These are phyloP conservation scores for Pythium myriotylum DNA, from an alignment of 352 stramenopile species.

Conservation along the genomic window DNA sequence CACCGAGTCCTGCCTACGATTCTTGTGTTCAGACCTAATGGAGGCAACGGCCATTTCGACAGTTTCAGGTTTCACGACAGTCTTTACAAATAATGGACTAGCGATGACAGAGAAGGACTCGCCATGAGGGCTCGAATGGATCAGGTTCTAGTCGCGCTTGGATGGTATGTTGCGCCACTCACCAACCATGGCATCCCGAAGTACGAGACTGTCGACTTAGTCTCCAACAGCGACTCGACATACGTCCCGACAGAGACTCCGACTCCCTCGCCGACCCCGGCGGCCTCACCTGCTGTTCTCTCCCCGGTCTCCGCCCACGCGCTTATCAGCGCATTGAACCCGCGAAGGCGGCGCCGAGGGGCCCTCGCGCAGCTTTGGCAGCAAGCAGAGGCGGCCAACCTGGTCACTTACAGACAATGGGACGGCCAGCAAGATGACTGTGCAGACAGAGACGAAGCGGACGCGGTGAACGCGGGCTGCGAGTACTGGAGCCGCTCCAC, in stretches of 20 bases:
- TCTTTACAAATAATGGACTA: background rate
- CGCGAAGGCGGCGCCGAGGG: background rate
- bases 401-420: background rate
- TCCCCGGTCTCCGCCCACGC: background rate
- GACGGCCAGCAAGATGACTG: too few species aligned
- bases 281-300: background rate
- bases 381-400: background rate
- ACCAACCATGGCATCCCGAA: background rate
- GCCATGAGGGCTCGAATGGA: background rate
- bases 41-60: constrained; percentile 3
- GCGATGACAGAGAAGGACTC: background rate
- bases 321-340: background rate
- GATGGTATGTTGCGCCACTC: constrained; percentile 6
- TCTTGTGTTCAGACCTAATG: background rate
- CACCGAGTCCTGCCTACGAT: constrained; percentile 1
- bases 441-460: too few species aligned
- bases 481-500: constrained; percentile 1
- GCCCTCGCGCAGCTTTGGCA: background rate
- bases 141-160: background rate
- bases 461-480: background rate
- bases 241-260: background rate
- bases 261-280: background rate
- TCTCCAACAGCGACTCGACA: background rate
- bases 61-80: constrained; percentile 1
- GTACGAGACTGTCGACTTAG: background rate